Base-by-base conservation (phyloP, 108 stramenopile species). In the Cyclotella cryptica region DNA sequence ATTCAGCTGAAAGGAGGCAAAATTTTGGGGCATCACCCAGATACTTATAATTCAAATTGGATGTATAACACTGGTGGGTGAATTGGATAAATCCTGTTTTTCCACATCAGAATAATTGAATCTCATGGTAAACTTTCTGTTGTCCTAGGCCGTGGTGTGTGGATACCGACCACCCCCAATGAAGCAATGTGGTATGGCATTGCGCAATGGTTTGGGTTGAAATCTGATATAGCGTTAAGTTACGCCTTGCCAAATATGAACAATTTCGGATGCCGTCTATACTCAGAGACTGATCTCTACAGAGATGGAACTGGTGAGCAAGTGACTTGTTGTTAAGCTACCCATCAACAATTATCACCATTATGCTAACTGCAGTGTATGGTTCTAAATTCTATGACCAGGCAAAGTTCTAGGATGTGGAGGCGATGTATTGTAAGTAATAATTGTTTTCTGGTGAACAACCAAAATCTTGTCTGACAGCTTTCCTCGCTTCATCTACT, bases 131-230 rank as follows among this genome's bases (percentile, higher is more conserved):
- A 35, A 35, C 35, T 35, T 35, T 35, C 35, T 6, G 4, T 35
- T 2, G 35, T n/a, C n/a, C n/a, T n/a, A 35, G 35, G 35, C 6
- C 35, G 35, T 35, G 84, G 85, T 26, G 72, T 69, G 17, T 60
- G 81, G 53, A 81, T 85, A 3, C 84, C 84, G 3, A 85, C 84
- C 28, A 80, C 80, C 1, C 26, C 75, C 1, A 58, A 58, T 29
- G 41, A 58, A 59, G 61, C 59, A 0, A 49, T 74, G 51, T 74
- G 64, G 72, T 27, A 58, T 49, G 79, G 74, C 0, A 41, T 80
- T 5, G 46, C 58, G 9, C 79, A 80, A 26, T 75, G 74, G 74
- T 75, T 60, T 22, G 79, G 71, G 12, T 30, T 80, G 17, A 69
- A 65, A 1, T 17, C 66, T 11, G 51, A 62, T 11, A 24, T 15